Evolutionary conservation across 2,329 filamentous ascomycete genomes (phyloP).

Genomic region (Talaromyces sp.): DNA sequence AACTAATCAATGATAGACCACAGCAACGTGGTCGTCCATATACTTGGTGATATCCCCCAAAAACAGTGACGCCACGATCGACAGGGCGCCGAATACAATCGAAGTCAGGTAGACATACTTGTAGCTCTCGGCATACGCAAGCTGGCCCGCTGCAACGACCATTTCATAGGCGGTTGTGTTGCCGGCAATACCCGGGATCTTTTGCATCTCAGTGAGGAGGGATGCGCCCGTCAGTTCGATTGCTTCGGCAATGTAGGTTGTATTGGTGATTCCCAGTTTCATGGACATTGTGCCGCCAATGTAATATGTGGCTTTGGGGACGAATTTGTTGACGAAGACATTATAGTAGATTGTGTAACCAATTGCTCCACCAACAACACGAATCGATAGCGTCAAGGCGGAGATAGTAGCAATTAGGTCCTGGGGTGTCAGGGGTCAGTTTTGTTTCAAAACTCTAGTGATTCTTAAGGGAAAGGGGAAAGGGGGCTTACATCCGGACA

Average conservation of each 20-base stretch:
- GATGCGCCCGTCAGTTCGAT: slow-evolving; percentile 52
- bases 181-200: slow-evolving; percentile 50
- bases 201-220: slow-evolving; percentile 45
- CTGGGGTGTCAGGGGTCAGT: slow-evolving; percentile 11
- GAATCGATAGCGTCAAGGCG: slow-evolving; percentile 64
- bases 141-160: slow-evolving; percentile 53
- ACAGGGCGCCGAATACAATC: slow-evolving; percentile 57
- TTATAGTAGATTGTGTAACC: slow-evolving; percentile 60
- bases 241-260: slow-evolving; percentile 44
- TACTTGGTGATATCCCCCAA: slow-evolving; percentile 56
- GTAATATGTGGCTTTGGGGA: slow-evolving; percentile 41
- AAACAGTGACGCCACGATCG: slow-evolving; percentile 55
- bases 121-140: slow-evolving; percentile 56
- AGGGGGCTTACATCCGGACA: slow-evolving; percentile 53
- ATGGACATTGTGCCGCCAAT: slow-evolving; percentile 49
- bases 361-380: slow-evolving; percentile 63
- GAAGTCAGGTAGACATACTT: slow-evolving; percentile 59
- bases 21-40: slow-evolving; percentile 57
- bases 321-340: slow-evolving; percentile 44
- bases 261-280: slow-evolving; percentile 48
- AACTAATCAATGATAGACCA: slow-evolving; percentile 38
- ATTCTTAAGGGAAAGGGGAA: background rate
- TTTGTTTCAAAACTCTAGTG: background rate
- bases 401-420: slow-evolving; percentile 66
- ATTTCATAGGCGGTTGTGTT: slow-evolving; percentile 47